phyloP scores from a whole-genome alignment of 345 rosid genomes.

The Zanthoxylum bungeanum region DNA sequence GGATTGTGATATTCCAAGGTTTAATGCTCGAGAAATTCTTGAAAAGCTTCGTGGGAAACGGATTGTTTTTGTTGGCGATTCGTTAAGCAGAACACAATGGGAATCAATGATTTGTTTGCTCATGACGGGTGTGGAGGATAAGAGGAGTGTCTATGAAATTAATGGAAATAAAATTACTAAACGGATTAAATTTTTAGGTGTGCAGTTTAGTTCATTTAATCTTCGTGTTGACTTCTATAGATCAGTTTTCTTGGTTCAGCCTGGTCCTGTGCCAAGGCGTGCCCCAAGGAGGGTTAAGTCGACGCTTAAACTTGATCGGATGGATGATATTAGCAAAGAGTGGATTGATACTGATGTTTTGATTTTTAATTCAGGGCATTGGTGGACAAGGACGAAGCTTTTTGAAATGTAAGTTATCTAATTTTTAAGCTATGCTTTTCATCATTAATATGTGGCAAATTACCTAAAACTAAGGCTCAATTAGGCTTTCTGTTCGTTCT shows the following conservation, averaged over 20 bases:
- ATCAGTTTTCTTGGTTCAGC: constrained; percentile 62
- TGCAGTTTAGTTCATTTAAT: constrained; percentile 45
- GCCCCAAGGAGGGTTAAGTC: constrained; percentile 70
- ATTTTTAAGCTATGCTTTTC: background rate
- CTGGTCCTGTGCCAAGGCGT: constrained; percentile 43
- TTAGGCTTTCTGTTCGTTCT: constrained; percentile 1
- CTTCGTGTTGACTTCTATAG: constrained; percentile 60
- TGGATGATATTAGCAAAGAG: constrained; percentile 64
- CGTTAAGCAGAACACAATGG: constrained; percentile 72
- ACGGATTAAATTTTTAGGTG: constrained; percentile 48
- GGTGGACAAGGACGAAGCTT: constrained; percentile 76
- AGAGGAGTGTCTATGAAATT: constrained; percentile 57
- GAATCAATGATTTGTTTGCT: constrained; percentile 74
- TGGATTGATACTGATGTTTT: constrained; percentile 69
- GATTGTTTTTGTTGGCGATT: constrained; percentile 68
- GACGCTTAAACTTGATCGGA: constrained; percentile 42
- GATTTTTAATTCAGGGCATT: constrained; percentile 70
- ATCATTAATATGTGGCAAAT: background rate
- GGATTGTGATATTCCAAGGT: constrained; percentile 56
- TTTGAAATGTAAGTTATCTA: constrained; percentile 56
- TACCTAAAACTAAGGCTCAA: background rate
- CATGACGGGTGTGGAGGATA: constrained; percentile 66
- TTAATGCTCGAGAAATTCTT: constrained; percentile 37
- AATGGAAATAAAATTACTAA: constrained; percentile 56
- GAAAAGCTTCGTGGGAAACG: constrained; percentile 57